A percentile compares a stretch with the other conserved stretches of the same genome.
phyloP scores from a whole-genome alignment of 192 early-diverging fungal genomes.

The Backusella circina region DNA sequence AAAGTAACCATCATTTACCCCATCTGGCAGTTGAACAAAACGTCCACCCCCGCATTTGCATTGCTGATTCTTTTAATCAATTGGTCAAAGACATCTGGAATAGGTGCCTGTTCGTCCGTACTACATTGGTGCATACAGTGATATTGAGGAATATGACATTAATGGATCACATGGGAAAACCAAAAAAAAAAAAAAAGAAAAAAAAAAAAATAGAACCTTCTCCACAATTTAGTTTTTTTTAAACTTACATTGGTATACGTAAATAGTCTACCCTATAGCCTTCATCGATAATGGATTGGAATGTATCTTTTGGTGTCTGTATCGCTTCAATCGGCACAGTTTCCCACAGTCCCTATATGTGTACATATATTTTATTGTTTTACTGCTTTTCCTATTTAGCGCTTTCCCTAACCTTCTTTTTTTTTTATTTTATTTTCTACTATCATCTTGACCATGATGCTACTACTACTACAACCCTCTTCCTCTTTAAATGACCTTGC shows the following conservation, averaged over 20 bases:
- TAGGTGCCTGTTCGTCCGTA: constrained; percentile 62
- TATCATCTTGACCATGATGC: not conserved
- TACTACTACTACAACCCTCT: not conserved
- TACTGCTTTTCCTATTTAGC: not conserved
- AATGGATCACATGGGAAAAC: not conserved
- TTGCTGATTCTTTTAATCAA: constrained; percentile 44
- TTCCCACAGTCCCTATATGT: constrained; percentile 44
- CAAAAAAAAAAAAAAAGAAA: too few relatives aligned
- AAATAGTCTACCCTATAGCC: constrained; percentile 56
- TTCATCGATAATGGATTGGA: constrained; percentile 44
- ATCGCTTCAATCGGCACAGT: constrained; percentile 43
- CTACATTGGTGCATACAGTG: not conserved
- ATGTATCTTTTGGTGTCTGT: constrained; percentile 56
- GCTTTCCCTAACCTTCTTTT: not conserved
- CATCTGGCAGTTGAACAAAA: constrained; percentile 70
- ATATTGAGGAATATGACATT: not conserved
- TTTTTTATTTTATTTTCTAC: not conserved
- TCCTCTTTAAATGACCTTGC: too few relatives aligned
- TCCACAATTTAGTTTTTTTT: not conserved
- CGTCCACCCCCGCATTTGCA: constrained; percentile 32
- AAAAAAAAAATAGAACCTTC: not conserved
- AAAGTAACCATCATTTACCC: constrained; percentile 31
- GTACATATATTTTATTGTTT: too few relatives aligned
- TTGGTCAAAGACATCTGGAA: constrained; percentile 62
- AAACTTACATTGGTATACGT: constrained; percentile 52